Base-by-base conservation (phyloP, 805 yeast genomes). In the Vanderwaltozyma yarrowii region DNA sequence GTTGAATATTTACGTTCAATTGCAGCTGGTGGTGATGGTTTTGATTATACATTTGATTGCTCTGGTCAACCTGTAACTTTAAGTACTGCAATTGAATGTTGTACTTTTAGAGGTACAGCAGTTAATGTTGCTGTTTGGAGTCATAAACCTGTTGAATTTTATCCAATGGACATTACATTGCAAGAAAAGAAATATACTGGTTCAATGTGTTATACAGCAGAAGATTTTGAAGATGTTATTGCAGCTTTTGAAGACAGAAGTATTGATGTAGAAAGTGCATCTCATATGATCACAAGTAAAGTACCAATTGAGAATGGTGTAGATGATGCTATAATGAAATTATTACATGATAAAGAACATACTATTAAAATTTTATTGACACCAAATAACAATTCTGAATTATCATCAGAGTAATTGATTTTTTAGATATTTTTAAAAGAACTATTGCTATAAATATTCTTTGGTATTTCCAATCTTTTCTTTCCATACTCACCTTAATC, bases 61-160 rank as follows among this genome's bases (percentile, higher is more conserved):
- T 70, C 75, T 1, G 79, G 79, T 19, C 58, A 56, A 60, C 36
- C 68, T 35, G 64, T 65, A 12, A 77, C 82, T 11, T 65, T 73
- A 36, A 65, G 64, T 35, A 64, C 78, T 2, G 68, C 76, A 2
- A 56, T 78, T 32, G 65, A 62, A 36, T 73, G 75, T 19, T 59
- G 76, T 14, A 61, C 70, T 1, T 69, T 74, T 4, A 66, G 72
- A 43, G 85, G 85, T 35, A 62, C 67, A 2, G 75, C 78, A 8
- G 74, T 75, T 23, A 78, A 78, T 51, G 70, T 78, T 33, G 85
- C 85, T 6, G 73, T 78, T 39, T 78, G 82, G 80, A 73, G 74
- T 17, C 65, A 67, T 33, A 61, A 66, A 27, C 69, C 75, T 7
- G 61, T 71, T 20, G 58, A 60, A 11, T 71, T 69, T 52, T 66